Evolutionary conservation across 2,329 filamentous ascomycete genomes (phyloP), one percentile per base, ranked within the genome.

Genomic region (Pyricularia grisea): DNA sequence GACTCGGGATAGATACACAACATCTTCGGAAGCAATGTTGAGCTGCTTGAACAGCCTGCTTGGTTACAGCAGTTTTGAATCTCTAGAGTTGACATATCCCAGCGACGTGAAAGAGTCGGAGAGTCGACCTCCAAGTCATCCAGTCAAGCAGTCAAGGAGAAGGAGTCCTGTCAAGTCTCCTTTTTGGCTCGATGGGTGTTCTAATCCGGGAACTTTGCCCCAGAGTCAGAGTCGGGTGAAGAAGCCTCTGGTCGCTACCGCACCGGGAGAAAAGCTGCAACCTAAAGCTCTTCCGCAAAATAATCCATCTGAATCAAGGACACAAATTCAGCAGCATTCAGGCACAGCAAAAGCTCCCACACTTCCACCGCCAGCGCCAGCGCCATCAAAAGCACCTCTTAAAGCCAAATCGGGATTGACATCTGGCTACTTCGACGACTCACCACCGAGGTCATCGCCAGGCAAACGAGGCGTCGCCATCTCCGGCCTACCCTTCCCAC

Each of bases 401-500:
- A 74, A 71, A 23, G 67, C 73, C 2, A 76, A 74, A 63, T 75
- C 76, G 33, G 73, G 71, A 65, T 71, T 72, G 1, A 78, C 73
- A 66, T 81, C 79, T 0, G 77, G 73, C 17, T 80, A 78, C 69
- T 81, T 81, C 71, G 63, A 69, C 58, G 67, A 68, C 27, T 23
- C 69, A 68, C 58, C 71, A 61, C 31, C 42, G 28, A 42, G 71
- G 66, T 30, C 9, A 17, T 42, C 55, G 17, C 20, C 31, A n/a
- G 55, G 30, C 12, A 63, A 63, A 20, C 55, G 58, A 14, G 55
- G 55, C 28, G 30, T 33, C 77, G 80, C 9, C 79, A 75, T 89
- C 10, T 86, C 87, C 0, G 80, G 81, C 28, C 81, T 89, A 14
- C 85, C 86, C 2, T 92, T 94, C 72, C 91, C 92, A 0, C 85